phyloP scores from a whole-genome alignment of 495 filamentous ascomycete genomes.

The Xylaria flabelliformis region DNA sequence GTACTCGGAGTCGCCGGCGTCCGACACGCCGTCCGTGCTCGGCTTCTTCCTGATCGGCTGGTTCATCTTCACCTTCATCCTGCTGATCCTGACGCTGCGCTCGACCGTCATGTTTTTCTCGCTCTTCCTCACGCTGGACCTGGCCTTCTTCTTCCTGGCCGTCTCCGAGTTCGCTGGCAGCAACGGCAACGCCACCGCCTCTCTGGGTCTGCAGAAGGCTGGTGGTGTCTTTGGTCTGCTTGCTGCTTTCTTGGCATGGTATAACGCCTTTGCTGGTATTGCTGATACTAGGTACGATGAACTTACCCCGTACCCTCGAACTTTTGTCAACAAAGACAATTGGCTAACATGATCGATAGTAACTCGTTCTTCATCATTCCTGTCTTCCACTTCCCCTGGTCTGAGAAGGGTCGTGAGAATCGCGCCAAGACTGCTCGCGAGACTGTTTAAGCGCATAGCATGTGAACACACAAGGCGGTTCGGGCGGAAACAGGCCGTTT shows the following conservation, averaged over 20 bases:
- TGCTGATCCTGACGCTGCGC: conserved; percentile 86
- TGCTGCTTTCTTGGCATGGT: conserved; percentile 93
- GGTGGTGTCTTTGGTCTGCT: conserved; percentile 89
- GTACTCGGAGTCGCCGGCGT: conserved; percentile 45
- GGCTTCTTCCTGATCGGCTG: conserved; percentile 90
- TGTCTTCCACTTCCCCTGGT: conserved; percentile 97
- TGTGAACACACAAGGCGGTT: background rate
- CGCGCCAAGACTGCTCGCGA: conserved; percentile 51
- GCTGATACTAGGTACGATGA: conserved; percentile 85
- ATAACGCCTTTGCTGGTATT: conserved; percentile 95
- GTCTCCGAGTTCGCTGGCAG: conserved; percentile 67
- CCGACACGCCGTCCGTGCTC: conserved; percentile 63
- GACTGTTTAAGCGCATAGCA: conserved; percentile 35
- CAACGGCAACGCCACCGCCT: conserved; percentile 37
- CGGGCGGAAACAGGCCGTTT: background rate
- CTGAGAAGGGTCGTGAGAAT: conserved; percentile 75
- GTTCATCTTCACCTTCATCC: conserved; percentile 96
- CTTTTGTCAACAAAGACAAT: conserved; percentile 11
- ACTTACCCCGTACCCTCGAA: too few relatives aligned
- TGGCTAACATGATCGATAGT: conserved; percentile 42
- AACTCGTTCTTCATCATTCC: conserved; percentile 96
- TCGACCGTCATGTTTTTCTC: conserved; percentile 96
- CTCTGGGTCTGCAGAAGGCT: conserved; percentile 66
- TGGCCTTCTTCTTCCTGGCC: conserved; percentile 89
- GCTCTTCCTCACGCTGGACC: conserved; percentile 91